Evolutionary conservation across 352 stramenopile genomes (phyloP).

Genomic region (Globisporangium iwayamae): DNA sequence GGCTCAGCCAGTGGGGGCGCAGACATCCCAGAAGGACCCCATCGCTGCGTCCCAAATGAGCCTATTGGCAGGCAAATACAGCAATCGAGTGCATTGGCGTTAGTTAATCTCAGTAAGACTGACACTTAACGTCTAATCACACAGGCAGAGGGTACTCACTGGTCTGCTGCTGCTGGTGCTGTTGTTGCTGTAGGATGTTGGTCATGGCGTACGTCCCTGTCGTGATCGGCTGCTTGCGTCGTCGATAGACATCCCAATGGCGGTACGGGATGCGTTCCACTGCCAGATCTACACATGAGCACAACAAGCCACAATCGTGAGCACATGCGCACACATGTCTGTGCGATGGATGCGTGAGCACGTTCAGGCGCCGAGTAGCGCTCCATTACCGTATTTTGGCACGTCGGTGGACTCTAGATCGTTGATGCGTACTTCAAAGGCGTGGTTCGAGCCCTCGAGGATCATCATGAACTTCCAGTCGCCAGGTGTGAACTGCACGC

Average conservation of each 20-base stretch:
- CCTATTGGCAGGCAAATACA: constrained; percentile 20
- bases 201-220: constrained; percentile 39
- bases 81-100: neutral
- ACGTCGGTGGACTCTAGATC: constrained; percentile 68
- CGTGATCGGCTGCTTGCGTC: constrained; percentile 50
- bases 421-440: constrained; percentile 85
- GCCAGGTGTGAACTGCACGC: constrained; percentile 51
- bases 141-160: neutral
- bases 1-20: constrained; percentile 21
- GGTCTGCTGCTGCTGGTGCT: constrained; percentile 2
- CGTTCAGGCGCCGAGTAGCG: neutral
- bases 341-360: neutral
- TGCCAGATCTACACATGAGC: constrained; percentile 45
- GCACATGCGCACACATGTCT: neutral
- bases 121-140: neutral
- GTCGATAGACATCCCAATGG: constrained; percentile 79
- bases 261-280: constrained; percentile 79
- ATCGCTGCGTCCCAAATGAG: constrained; percentile 62
- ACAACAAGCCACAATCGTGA: neutral
- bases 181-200: constrained; percentile 19
- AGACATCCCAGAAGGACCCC: constrained; percentile 53
- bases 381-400: constrained; percentile 77
- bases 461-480: constrained; percentile 82
- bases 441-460: constrained; percentile 65
- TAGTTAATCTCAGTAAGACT: neutral